A percentile compares a stretch with the other conserved stretches of the same genome.
Conservation (phyloP, 352 stramenopile species). For the Phytophthora boehmeriae region DNA sequence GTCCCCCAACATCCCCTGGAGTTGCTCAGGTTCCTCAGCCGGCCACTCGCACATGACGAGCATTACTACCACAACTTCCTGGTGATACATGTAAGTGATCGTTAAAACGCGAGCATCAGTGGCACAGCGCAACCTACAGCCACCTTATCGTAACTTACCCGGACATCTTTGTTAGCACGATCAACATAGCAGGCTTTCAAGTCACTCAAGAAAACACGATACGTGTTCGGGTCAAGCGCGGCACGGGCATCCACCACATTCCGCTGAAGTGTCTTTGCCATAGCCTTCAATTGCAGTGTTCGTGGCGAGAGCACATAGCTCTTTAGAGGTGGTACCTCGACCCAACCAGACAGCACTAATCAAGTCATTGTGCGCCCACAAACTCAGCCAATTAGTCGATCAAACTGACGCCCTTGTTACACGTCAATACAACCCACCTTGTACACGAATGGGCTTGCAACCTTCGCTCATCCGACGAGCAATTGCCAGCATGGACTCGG, state of each 20-base stretch:
- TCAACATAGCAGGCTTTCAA: conserved; percentile 25
- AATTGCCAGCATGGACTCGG: conserved; percentile 35
- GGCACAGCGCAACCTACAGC: background rate
- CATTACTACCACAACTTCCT: conserved; percentile 48
- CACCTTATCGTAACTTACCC: conserved; percentile 19
- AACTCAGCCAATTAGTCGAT: background rate
- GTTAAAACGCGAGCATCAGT: background rate
- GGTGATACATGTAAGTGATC: background rate
- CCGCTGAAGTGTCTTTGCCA: conserved; percentile 47
- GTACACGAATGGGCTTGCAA: conserved; percentile 38
- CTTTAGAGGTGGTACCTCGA: conserved; percentile 35
- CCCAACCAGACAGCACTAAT: conserved; percentile 37
- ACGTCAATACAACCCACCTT: conserved; percentile 28
- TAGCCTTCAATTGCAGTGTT: conserved; percentile 38
- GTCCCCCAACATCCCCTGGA: conserved; percentile 33
- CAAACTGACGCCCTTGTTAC: background rate
- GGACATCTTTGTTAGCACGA: conserved; percentile 27
- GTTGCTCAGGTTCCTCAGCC: conserved; percentile 23
- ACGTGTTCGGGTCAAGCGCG: conserved; percentile 22
- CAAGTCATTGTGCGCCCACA: conserved; percentile 1
- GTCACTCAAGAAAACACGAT: conserved; percentile 33
- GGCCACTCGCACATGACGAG: conserved; percentile 44
- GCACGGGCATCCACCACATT: conserved; percentile 46
- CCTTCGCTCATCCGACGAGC: conserved; percentile 35
- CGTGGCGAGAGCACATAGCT: conserved; percentile 46